Evolutionary conservation across 208 protist genomes (phyloP), one percentile per base, ranked within the genome.

Genomic region (Trypanosoma caninum): DNA sequence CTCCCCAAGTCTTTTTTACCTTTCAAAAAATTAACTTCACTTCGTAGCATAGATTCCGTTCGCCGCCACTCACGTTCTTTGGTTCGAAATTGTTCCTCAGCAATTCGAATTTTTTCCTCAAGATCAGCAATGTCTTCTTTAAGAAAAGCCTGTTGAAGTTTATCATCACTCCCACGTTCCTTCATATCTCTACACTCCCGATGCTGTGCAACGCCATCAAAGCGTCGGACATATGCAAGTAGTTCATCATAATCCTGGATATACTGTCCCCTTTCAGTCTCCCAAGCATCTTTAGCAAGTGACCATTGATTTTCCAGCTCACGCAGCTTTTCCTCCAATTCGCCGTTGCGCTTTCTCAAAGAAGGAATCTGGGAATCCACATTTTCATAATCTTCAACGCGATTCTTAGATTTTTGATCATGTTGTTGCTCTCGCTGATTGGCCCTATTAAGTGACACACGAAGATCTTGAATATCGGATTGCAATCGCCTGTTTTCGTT

Each of bases 101-200:
- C 23, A 14, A 80, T 69, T 38, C 78, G 80, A 37, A 93, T 40
- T 45, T 87, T 89, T 28, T 65, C 31, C 47, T 93, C 86, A 37
- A 93, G 80, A 41, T 85, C 68, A 2, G 64, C 69, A 48, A 89
- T 78, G 38, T 93, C 82, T 46, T 90, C 82, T 48, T 82, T 84
- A 22, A 92, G 64, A 16, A 92, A 56, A 22, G 63, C 35, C 47
- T 87, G 70, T 59, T 86, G 76, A 31, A 89, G 64, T 3, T 65
- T 25, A 16, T 50, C 41, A n/a, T 54, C 50, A 46, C 34, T 66
- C 33, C 56, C 60, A 31, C 62, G 55, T 10, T 61, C 57, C 40
- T 79, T 79, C 22, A 25, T 27, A 50, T 69, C 64, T 18, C 45
- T 44, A 35, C 10, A 31, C 16, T 69, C 64, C 34, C 64, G 37